A percentile compares a stretch with the other conserved stretches of the same genome.
These are phyloP conservation scores for Amanita phalloides DNA, from an alignment of 768 basidiomycete species.

Conservation along the genomic window DNA sequence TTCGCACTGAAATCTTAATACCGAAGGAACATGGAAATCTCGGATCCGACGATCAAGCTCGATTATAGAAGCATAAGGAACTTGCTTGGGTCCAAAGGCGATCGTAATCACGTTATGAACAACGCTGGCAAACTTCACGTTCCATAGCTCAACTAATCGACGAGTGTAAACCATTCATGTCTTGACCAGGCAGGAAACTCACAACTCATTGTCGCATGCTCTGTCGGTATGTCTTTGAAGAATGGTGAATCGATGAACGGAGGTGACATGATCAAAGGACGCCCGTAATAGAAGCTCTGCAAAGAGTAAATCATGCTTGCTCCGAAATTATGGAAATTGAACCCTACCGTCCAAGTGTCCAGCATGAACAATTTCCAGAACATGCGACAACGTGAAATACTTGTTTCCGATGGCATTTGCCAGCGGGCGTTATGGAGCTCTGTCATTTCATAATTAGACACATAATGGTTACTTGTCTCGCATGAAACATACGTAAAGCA, in stretches of 20 bases:
- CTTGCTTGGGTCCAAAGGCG: conserved; percentile 41
- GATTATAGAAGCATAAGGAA: conserved; percentile 40
- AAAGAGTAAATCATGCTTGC: not conserved
- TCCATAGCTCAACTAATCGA: conserved; percentile 41
- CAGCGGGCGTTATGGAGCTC: conserved; percentile 54
- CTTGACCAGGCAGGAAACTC: conserved; percentile 10
- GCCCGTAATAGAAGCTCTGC: conserved; percentile 52
- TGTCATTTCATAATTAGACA: conserved; percentile 13
- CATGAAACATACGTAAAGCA: conserved; percentile 39
- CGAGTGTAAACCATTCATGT: not conserved
- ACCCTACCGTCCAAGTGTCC: conserved; percentile 50
- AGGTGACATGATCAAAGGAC: conserved; percentile 44
- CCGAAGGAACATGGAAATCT: conserved; percentile 41
- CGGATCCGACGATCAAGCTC: conserved; percentile 52
- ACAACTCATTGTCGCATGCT: conserved; percentile 31
- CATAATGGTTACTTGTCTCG: not conserved
- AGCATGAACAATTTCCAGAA: conserved; percentile 63
- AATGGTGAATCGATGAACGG: conserved; percentile 45
- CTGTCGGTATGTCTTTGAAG: conserved; percentile 33
- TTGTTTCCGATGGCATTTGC: conserved; percentile 35
- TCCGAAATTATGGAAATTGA: not conserved
- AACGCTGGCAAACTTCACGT: conserved; percentile 40
- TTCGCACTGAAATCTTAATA: conserved; percentile 29
- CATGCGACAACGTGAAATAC: conserved; percentile 38
- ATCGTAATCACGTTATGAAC: conserved; percentile 39